Conservation (phyloP, 495 filamentous ascomycete genomes). For the Apiosordaria backusii region DNA sequence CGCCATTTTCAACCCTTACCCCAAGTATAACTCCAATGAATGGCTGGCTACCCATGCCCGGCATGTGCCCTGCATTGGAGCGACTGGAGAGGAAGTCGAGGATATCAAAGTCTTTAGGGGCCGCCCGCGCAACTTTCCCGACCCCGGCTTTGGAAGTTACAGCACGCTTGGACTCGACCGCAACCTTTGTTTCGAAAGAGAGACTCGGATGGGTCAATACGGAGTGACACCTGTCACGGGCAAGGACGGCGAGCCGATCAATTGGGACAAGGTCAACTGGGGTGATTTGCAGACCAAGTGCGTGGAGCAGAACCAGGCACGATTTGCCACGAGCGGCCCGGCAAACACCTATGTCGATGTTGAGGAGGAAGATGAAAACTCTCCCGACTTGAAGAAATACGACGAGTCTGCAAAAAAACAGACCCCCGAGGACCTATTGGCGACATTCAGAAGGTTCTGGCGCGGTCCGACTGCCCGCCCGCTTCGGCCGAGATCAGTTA, state of each 20-base stretch:
- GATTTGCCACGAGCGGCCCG: conserved; percentile 44
- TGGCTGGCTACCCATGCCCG: conserved; percentile 31
- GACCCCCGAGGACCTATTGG: neutral
- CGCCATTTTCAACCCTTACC: conserved; percentile 49
- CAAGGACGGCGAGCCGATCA: conserved; percentile 38
- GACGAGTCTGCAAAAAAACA: conserved; percentile 8
- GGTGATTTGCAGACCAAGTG: conserved; percentile 64
- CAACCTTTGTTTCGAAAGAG: conserved; percentile 88
- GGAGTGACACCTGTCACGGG: conserved; percentile 53
- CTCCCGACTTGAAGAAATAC: neutral
- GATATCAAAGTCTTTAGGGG: conserved; percentile 54
- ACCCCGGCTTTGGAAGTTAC: conserved; percentile 76
- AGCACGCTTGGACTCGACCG: conserved; percentile 66
- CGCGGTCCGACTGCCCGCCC: neutral
- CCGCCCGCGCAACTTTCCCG: conserved; percentile 65
- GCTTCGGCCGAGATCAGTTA: neutral
- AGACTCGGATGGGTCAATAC: conserved; percentile 79
- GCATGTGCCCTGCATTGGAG: conserved; percentile 39
- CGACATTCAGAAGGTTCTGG: conserved; percentile 12
- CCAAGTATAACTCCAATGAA: conserved; percentile 40
- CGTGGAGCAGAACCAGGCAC: conserved; percentile 55
- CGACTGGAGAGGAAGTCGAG: conserved; percentile 27
- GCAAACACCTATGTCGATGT: conserved; percentile 31
- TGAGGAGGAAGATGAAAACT: neutral
- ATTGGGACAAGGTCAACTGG: conserved; percentile 71